A percentile compares a stretch with the other conserved stretches of the same genome.
Evolutionary conservation across 371 early-diverging fungal genomes (phyloP).

Genomic region (Lichtheimia corymbifera): DNA sequence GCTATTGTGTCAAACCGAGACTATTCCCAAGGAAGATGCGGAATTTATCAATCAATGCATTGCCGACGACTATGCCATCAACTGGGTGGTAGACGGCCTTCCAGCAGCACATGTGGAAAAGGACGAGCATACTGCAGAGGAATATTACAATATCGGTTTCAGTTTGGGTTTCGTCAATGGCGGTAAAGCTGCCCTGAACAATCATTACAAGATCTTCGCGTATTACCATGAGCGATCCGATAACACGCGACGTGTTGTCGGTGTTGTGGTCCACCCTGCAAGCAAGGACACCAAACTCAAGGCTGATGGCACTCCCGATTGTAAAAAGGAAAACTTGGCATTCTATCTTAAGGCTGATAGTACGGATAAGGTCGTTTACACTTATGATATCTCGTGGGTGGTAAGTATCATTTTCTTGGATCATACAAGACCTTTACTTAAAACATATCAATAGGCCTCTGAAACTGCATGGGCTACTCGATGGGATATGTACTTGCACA

Average conservation of each 20-base stretch:
- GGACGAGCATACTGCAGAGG: conserved; percentile 57
- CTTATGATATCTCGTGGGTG: conserved; percentile 84
- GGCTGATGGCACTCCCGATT: conserved; percentile 34
- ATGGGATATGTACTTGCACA: conserved; percentile 90
- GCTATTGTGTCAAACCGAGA: conserved; percentile 61
- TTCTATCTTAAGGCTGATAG: conserved; percentile 52
- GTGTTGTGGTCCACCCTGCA: conserved; percentile 72
- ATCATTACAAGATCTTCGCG: conserved; percentile 68
- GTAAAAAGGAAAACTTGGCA: conserved; percentile 38
- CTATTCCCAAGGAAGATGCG: conserved; percentile 71
- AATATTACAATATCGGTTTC: conserved; percentile 80
- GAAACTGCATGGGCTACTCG: conserved; percentile 88
- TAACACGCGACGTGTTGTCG: conserved; percentile 75
- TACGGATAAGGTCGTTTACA: conserved; percentile 61
- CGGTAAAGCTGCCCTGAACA: conserved; percentile 13
- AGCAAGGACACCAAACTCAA: conserved; percentile 44
- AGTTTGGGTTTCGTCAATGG: conserved; percentile 52
- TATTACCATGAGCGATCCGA: conserved; percentile 68
- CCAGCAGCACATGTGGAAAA: conserved; percentile 77
- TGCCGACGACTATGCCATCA: conserved; percentile 76
- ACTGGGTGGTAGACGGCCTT: conserved; percentile 90
- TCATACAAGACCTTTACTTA: background rate
- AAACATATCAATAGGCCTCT: conserved; percentile 41
- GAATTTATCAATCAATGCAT: conserved; percentile 86
- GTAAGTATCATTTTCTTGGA: conserved; percentile 36